These are phyloP conservation scores for Trypanosoma lewisi DNA, from an alignment of 208 protist genomes.

Conservation along the genomic window DNA sequence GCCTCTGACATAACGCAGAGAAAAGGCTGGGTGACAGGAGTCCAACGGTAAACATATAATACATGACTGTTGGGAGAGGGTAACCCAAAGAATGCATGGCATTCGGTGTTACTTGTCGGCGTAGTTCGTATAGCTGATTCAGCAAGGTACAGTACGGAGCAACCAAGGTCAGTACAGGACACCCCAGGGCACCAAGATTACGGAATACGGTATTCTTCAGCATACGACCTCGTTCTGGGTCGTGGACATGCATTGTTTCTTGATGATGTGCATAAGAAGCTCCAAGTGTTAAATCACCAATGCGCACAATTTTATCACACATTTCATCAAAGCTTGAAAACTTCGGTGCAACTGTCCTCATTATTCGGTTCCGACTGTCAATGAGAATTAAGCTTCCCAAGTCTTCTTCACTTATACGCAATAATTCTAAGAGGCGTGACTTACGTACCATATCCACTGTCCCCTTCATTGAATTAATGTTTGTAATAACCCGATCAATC, in stretches of 20 bases:
- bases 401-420: slow-evolving; percentile 34
- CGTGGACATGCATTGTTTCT: not conserved
- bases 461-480: slow-evolving; percentile 52
- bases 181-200: slow-evolving; percentile 19
- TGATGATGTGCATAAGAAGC: slow-evolving; percentile 13
- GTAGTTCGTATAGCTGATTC: slow-evolving; percentile 8
- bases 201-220: slow-evolving; percentile 13
- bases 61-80: slow-evolving; percentile 55
- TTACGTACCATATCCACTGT: slow-evolving; percentile 76
- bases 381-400: slow-evolving; percentile 24
- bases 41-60: slow-evolving; percentile 68
- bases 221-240: not conserved
- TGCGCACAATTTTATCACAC: slow-evolving; percentile 26
- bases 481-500: slow-evolving; percentile 80
- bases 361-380: slow-evolving; percentile 24
- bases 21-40: slow-evolving; percentile 62
- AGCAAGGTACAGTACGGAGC: slow-evolving; percentile 18
- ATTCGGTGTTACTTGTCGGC: not conserved
- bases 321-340: slow-evolving; percentile 28
- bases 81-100: slow-evolving; percentile 40
- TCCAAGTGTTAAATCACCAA: slow-evolving; percentile 20
- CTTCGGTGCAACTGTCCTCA: slow-evolving; percentile 21
- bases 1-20: slow-evolving; percentile 53
- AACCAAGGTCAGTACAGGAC: slow-evolving; percentile 20
- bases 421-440: slow-evolving; percentile 35